Conservation (phyloP, 306 rosid genomes). For the Bauhinia variegata region DNA sequence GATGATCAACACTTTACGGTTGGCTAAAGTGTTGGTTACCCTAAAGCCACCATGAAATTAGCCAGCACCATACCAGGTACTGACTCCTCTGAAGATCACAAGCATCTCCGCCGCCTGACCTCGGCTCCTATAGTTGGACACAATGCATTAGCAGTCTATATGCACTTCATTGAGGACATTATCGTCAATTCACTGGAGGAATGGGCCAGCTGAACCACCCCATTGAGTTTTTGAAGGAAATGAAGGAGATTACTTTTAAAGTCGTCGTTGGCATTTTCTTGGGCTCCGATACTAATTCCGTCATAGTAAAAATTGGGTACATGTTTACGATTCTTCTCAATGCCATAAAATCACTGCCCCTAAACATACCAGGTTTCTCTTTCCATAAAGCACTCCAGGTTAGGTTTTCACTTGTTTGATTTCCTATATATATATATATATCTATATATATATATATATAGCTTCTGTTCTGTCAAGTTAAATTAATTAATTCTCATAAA, state of each 20-base stretch:
- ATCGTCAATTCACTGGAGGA: constrained; percentile 24
- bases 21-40: background rate
- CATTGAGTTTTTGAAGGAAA: constrained; percentile 33
- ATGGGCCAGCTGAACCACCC: constrained; percentile 36
- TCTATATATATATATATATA: too few relatives aligned
- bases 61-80: background rate
- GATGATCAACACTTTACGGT: background rate
- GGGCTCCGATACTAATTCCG: constrained; percentile 8
- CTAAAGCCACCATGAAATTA: background rate
- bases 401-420: background rate
- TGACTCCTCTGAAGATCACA: too few relatives aligned
- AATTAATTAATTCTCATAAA: too few relatives aligned
- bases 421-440: too few relatives aligned
- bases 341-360: background rate
- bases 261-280: constrained; percentile 3
- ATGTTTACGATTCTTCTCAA: background rate
- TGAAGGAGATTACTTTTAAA: constrained; percentile 28
- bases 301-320: background rate
- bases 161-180: constrained; percentile 13
- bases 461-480: too few relatives aligned
- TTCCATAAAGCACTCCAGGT: constrained; percentile 46
- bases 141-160: constrained; percentile 26
- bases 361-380: constrained; percentile 39
- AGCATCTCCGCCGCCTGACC: constrained; percentile 27
- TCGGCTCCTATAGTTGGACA: constrained; percentile 28